These are phyloP conservation scores for Chlamydomonas incerta DNA, from an alignment of 139 green algal genomes.

Conservation along the genomic window DNA sequence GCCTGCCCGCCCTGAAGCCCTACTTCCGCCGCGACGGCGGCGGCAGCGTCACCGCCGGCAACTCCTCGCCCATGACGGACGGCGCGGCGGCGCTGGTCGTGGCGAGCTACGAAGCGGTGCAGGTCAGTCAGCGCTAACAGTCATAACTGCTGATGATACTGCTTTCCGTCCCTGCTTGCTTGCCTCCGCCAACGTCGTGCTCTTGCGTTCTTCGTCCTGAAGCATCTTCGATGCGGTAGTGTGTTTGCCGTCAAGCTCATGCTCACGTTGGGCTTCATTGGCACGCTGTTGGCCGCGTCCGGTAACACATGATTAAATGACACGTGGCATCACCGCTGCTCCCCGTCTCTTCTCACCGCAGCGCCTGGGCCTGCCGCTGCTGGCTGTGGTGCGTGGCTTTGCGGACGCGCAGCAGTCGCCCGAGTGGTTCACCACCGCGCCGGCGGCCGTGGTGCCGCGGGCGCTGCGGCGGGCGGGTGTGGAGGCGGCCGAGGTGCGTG, in stretches of 20 bases:
- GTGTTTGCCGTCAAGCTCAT: no score
- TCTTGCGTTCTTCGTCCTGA: no score
- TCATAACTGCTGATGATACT: no score
- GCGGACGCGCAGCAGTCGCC: slow-evolving; percentile 81
- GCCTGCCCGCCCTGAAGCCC: slow-evolving; percentile 81
- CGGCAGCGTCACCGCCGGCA: slow-evolving; percentile 88
- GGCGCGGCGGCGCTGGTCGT: slow-evolving; percentile 92
- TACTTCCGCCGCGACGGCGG: slow-evolving; percentile 61
- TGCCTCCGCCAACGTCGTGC: no score
- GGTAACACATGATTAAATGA: no score
- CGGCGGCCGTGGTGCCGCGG: slow-evolving; percentile 74
- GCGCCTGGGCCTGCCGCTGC: slow-evolving; percentile 59
- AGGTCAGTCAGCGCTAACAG: no score
- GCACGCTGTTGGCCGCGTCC: no score
- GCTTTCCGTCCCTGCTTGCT: no score
- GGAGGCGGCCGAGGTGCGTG: slow-evolving; percentile 57
- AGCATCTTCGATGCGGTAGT: no score
- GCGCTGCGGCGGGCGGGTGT: background rate
- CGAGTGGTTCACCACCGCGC: slow-evolving; percentile 86
- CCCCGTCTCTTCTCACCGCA: background rate
- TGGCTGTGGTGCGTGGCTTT: slow-evolving; percentile 76
- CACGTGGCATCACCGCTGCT: no score
- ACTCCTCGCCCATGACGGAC: slow-evolving; percentile 88
- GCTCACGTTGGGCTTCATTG: no score
- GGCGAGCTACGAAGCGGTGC: slow-evolving; percentile 44